Conservation (phyloP, 2,329 filamentous ascomycete species). For the Diplodia seriata region DNA sequence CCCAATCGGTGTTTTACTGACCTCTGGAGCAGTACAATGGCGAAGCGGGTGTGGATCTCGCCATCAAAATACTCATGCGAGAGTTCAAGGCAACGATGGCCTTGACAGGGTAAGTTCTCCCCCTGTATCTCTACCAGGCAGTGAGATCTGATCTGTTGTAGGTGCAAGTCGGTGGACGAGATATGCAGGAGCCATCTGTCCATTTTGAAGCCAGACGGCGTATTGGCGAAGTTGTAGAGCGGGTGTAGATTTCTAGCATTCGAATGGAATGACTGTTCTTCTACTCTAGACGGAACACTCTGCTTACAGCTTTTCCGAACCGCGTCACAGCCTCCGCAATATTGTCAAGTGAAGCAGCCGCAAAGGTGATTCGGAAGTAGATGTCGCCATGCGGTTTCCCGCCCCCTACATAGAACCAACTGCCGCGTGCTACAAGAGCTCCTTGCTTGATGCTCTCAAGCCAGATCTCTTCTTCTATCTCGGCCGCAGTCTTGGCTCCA, state of each 20-base stretch:
- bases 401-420: conserved; percentile 86
- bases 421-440: conserved; percentile 82
- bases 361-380: conserved; percentile 91
- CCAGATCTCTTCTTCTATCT: conserved; percentile 88
- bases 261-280: no score
- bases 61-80: conserved; percentile 50
- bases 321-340: conserved; percentile 61
- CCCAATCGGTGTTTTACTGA: no score
- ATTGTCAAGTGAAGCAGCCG: conserved; percentile 68
- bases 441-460: conserved; percentile 74
- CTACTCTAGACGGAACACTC: conserved; percentile 57
- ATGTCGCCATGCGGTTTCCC: conserved; percentile 65
- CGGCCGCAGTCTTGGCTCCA: conserved; percentile 58
- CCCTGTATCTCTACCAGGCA: no score
- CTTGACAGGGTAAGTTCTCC: conserved; percentile 37
- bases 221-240: conserved; percentile 20
- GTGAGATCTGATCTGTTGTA: neutral
- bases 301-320: conserved; percentile 76
- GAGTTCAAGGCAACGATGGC: conserved; percentile 43
- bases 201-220: neutral
- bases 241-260: no score
- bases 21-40: conserved; percentile 43
- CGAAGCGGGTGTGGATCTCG: conserved; percentile 50
- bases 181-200: conserved; percentile 30
- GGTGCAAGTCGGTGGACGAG: conserved; percentile 25